Base-by-base conservation (phyloP, 805 yeast species). In the Teunomyces gatunensis region DNA sequence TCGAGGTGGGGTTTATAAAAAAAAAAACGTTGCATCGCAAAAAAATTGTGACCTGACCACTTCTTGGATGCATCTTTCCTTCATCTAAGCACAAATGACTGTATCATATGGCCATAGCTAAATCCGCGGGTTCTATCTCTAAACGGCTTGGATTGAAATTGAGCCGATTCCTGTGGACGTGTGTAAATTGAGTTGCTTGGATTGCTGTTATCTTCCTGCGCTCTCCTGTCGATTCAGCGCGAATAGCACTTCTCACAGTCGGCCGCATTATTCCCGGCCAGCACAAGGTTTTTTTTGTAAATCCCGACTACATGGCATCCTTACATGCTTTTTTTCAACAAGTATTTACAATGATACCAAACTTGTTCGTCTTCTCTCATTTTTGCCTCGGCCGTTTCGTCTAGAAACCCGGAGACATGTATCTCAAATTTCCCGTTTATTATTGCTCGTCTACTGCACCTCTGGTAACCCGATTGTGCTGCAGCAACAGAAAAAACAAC, bases 401-500 rank as follows among this genome's bases (percentile, higher is more conserved):
- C 39, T 35, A 35, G 11, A 9, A 10, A 21, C 12, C 11, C 9
- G 27, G 23, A 35, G 27, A 35, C 39, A 17, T 35, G 17, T 35
- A 6, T 35, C 27, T 6, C 27, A n/a, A 32, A 32, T 35, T 20
- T 18, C 18, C 27, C 40, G 40, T 37, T 23, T 23, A 37, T 23
- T 37, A 11, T 37, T 37, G 27, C 40, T 15, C 20, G 18, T 11
- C 40, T 10, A 11, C 39, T 15, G 23, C 40, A 37, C 40, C 40
- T 37, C 28, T 21, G 40, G n/a, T 37, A 37, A 37, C 25, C 40
- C 9, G n/a, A 23, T 9, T 37, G 29, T 23, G 25, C 40, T 37
- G 40, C 28, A 37, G 40, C 40, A 37, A 37, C 40, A 37, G 25
- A 13, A n/a, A 23, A 36, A 34, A 34, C 20, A 23, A 13, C 13